phyloP scores from a whole-genome alignment of 768 basidiomycete species.

The Rhodotorula babjevae region DNA sequence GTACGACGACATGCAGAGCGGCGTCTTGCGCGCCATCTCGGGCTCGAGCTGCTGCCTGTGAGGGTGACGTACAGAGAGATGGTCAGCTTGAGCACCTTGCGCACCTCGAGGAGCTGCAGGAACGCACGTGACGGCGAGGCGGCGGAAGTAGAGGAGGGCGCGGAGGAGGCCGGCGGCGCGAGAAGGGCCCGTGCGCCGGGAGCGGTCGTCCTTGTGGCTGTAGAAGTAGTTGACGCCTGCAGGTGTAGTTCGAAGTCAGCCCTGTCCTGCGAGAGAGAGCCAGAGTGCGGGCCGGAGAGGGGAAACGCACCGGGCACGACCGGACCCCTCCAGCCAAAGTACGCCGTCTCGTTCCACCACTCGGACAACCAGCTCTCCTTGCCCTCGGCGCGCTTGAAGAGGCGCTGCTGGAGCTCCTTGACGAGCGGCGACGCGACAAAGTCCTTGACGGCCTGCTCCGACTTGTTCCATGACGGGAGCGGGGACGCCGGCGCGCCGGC shows the following conservation, averaged over 20 bases:
- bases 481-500: constrained; percentile 14
- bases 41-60: constrained; percentile 72
- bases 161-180: constrained; percentile 41
- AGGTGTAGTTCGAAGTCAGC: constrained; percentile 47
- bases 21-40: constrained; percentile 69
- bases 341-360: constrained; percentile 90
- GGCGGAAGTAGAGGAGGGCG: constrained; percentile 45
- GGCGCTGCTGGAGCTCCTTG: constrained; percentile 67
- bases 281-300: neutral
- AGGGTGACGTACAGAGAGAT: neutral
- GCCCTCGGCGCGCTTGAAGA: constrained; percentile 65
- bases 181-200: constrained; percentile 34
- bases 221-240: constrained; percentile 95
- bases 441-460: constrained; percentile 53
- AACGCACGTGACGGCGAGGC: constrained; percentile 71
- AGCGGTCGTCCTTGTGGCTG: constrained; percentile 58
- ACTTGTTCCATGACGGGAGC: constrained; percentile 25
- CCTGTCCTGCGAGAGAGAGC: too few relatives aligned
- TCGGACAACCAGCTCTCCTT: constrained; percentile 80
- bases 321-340: constrained; percentile 37
- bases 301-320: constrained; percentile 33
- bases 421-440: constrained; percentile 70
- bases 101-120: neutral
- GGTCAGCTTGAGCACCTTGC: too few relatives aligned
- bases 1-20: constrained; percentile 89